Evolutionary conservation across 75 land plant species (phyloP).

Genomic region (Pinus albicaulis): DNA sequence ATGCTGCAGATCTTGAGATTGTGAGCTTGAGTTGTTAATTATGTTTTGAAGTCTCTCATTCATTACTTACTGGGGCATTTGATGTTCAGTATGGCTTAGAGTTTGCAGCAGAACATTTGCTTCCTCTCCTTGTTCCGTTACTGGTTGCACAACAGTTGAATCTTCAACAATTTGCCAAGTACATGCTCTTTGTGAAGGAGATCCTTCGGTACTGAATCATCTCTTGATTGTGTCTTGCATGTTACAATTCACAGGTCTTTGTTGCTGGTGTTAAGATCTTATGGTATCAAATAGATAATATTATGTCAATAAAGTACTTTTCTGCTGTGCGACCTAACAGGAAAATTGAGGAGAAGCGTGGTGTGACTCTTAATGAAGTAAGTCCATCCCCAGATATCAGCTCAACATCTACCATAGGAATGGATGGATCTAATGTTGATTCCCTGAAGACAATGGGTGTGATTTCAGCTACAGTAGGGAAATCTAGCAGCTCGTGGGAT

Average conservation of each 20-base stretch:
- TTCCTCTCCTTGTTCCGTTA: constrained; percentile 81
- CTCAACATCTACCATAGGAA: constrained; percentile 9
- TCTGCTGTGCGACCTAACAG: constrained; percentile 26
- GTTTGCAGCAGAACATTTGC: constrained; percentile 85
- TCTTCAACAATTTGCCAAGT: constrained; percentile 96
- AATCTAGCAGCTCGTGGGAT: constrained; percentile 53
- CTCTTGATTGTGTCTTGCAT: no score
- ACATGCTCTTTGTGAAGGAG: constrained; percentile 95
- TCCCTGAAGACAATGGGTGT: constrained; percentile 20
- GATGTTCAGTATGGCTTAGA: constrained; percentile 74
- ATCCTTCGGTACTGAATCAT: constrained; percentile 53
- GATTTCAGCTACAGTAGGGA: constrained; percentile 16
- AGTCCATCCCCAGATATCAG: constrained; percentile 32
- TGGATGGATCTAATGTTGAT: constrained; percentile 37
- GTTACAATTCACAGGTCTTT: no score
- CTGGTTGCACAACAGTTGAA: constrained; percentile 90
- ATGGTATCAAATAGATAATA: background rate
- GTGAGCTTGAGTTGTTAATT: no score
- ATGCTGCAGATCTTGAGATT: background rate
- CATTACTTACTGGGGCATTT: constrained; percentile 12
- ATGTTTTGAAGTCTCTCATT: background rate
- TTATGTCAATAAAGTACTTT: no score
- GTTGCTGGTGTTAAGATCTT: no score
- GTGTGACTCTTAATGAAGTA: constrained; percentile 70
- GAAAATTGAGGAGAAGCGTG: constrained; percentile 94